Conservation (phyloP, 2,329 filamentous ascomycete species). For the Penicillium sp. region DNA sequence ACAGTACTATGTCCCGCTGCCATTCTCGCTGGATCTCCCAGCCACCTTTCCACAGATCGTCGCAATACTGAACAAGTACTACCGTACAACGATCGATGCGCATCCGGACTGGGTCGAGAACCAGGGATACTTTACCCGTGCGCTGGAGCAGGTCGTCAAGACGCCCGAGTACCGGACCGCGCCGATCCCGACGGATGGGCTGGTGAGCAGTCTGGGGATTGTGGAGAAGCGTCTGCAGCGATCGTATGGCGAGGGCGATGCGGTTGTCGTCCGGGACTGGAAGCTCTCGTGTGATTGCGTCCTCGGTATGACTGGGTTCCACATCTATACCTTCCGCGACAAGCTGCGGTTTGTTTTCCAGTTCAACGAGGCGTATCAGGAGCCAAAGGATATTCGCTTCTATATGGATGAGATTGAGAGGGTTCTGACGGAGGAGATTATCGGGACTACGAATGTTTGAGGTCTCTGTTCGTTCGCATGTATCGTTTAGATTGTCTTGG, state of each 20-base stretch:
- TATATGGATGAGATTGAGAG: slow-evolving; percentile 9
- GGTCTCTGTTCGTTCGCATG: too few relatives aligned
- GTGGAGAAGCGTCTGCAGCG: slow-evolving; percentile 1
- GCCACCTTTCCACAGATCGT: neutral
- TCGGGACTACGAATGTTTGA: neutral
- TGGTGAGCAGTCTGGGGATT: slow-evolving; percentile 11
- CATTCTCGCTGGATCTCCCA: neutral
- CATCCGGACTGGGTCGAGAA: neutral
- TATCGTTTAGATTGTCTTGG: too few relatives aligned
- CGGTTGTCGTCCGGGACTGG: neutral
- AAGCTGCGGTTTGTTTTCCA: slow-evolving; percentile 1
- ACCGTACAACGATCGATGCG: neutral
- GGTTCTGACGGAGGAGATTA: slow-evolving; percentile 2
- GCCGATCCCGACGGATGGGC: neutral
- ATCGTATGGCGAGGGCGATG: neutral
- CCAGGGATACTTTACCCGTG: neutral
- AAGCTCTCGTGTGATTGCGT: slow-evolving; percentile 1
- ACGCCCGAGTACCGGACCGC: neutral
- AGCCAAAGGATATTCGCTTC: neutral
- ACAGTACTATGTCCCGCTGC: neutral
- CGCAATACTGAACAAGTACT: neutral
- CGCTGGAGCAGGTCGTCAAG: neutral
- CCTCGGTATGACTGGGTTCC: neutral
- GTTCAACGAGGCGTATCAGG: slow-evolving; percentile 10
- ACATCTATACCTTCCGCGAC: slow-evolving; percentile 6